Conservation (phyloP, 306 rosid genomes). For the Canavalia gladiata region DNA sequence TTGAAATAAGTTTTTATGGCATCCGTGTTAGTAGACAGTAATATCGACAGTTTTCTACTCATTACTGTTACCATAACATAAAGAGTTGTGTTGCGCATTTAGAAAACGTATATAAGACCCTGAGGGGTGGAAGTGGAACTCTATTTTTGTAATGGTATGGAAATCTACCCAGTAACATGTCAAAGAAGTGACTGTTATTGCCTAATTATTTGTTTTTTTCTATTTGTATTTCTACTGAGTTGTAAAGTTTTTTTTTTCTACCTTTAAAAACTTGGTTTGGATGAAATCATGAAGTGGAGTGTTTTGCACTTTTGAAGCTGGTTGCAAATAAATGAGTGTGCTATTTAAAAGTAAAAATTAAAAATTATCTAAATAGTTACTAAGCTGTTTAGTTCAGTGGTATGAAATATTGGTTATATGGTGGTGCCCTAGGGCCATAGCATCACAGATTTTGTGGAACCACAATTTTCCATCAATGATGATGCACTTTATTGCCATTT, state of each 20-base stretch:
- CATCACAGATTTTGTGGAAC: too few relatives aligned
- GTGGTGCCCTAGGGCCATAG: too few relatives aligned
- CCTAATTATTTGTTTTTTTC: not conserved
- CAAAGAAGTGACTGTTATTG: not conserved
- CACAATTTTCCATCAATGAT: too few relatives aligned
- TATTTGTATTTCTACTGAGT: not conserved
- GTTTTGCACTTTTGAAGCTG: not conserved
- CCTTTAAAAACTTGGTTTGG: not conserved
- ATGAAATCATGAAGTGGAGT: not conserved
- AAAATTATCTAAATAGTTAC: not conserved
- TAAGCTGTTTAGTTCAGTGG: not conserved
- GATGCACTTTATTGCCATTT: too few relatives aligned
- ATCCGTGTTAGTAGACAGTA: not conserved
- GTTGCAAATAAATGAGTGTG: not conserved
- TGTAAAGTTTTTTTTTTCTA: not conserved
- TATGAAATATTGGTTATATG: too few relatives aligned
- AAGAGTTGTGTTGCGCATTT: not conserved
- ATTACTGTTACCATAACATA: not conserved
- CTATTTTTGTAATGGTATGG: not conserved
- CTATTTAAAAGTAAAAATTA: not conserved
- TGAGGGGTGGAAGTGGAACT: not conserved
- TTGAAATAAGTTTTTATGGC: not conserved
- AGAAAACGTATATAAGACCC: not conserved
- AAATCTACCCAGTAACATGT: too few relatives aligned
- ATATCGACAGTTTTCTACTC: not conserved